These are phyloP conservation scores for Pleodorina starrii DNA, from an alignment of 139 green algal genomes.

Conservation along the genomic window DNA sequence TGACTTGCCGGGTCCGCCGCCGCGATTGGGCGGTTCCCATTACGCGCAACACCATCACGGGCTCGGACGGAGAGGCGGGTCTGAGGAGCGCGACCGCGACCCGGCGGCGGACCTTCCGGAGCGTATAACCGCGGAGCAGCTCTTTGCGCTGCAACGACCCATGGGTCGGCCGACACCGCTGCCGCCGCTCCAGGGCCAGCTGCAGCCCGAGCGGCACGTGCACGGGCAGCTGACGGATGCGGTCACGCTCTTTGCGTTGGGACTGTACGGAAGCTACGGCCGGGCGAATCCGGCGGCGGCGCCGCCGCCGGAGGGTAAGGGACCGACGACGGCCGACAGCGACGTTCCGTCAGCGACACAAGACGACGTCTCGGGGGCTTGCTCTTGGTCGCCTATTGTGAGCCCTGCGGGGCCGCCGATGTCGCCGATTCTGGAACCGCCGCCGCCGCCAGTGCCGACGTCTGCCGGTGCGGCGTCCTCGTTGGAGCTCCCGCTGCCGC, in stretches of 20 bases:
- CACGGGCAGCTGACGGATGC: conserved; percentile 45
- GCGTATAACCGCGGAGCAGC: conserved; percentile 50
- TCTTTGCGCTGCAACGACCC: conserved; percentile 51
- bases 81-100: not conserved
- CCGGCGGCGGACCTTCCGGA: conserved; percentile 16
- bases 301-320: no score
- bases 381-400: conserved; percentile 11
- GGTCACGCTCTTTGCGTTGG: conserved; percentile 47
- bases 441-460: not conserved
- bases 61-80: not conserved
- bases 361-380: not conserved
- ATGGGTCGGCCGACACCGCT: not conserved
- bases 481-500: not conserved
- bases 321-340: no score
- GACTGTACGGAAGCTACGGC: conserved; percentile 47
- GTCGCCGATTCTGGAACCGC: conserved; percentile 29
- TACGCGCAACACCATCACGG: not conserved
- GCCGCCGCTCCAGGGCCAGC: conserved; percentile 12
- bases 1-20: conserved; percentile 29
- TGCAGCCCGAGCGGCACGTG: not conserved
- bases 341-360: not conserved
- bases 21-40: not conserved
- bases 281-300: no score
- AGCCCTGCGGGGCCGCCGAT: not conserved
- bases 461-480: not conserved